Base-by-base conservation (phyloP, 805 yeast species). In the Yarrowia osloensis region DNA sequence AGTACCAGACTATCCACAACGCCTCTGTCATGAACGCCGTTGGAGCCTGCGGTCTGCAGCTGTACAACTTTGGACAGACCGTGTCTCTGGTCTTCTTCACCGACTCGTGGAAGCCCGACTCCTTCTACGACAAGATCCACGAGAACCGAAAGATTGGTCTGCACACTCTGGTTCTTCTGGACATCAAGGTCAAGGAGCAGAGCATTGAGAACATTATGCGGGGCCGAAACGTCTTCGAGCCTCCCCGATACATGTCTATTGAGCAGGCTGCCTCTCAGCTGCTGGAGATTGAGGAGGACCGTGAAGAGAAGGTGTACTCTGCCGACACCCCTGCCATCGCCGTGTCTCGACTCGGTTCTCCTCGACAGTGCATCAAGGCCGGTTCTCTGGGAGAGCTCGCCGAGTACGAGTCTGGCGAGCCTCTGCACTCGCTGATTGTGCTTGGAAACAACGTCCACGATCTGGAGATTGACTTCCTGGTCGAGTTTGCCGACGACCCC, bases 11-110 rank as follows among this genome's bases (percentile, higher is more conserved):
- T 44, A 86, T 94, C 69, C 99, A 94, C 79, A 94, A 94, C 77
- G 99, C 99, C 1, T 90, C 97, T 19, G 95, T 94, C 13, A 92
- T 95, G 97, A 94, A 94, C 75, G 99, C 98, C 0, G 97, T 94
- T 28, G 99, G 99, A 21, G 96, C 98, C 0, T 92, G 98, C 80
- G 99, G 99, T 24, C 83, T 95, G 71, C 99, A 94, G 77, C 81
- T 94, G 68, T 94, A 94, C 78, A 92, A 89, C 73, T 94, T 93
- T 78, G 99, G 99, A 11, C 98, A 95, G 79, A 92, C 98, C 12
- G 94, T 94, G n/a, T 91, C 97, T 1, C 81, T 95, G 76, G 98
- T 95, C 2, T 95, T 95, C 76, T 94, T 95, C 82, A 93, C 97
- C 29, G 98, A 94, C 22, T 80, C 81, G 68, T 94, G 99, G 98